Percentiles rank a stretch among this genome's conserved stretches.
phyloP scores from a whole-genome alignment of 352 stramenopile genomes.

The Phytophthora kernoviae region DNA sequence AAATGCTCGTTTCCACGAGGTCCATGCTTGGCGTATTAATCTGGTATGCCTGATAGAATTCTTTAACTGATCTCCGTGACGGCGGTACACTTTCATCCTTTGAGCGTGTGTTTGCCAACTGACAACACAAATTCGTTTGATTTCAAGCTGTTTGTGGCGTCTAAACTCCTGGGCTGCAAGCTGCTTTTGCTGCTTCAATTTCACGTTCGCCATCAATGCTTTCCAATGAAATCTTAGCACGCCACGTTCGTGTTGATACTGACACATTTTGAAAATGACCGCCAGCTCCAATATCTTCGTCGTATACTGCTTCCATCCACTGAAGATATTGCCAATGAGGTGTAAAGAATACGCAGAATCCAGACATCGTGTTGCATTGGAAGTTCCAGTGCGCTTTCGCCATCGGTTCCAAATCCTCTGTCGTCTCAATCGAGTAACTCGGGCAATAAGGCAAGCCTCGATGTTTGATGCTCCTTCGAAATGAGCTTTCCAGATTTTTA shows the following conservation, averaged over 20 bases:
- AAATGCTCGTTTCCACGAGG: slow-evolving; percentile 23
- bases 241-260: not conserved
- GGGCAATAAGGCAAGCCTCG: slow-evolving; percentile 5
- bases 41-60: not conserved
- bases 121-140: slow-evolving; percentile 1
- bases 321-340: slow-evolving; percentile 7
- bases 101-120: slow-evolving; percentile 7
- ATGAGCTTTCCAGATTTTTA: slow-evolving; percentile 19
- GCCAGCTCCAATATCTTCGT: not conserved
- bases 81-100: not conserved
- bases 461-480: not conserved
- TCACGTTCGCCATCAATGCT: slow-evolving; percentile 11
- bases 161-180: not conserved
- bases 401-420: slow-evolving; percentile 20
- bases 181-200: slow-evolving; percentile 14
- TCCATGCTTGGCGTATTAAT: slow-evolving; percentile 15
- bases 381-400: slow-evolving; percentile 9
- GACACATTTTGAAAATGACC: slow-evolving; percentile 6
- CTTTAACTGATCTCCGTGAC: slow-evolving; percentile 15
- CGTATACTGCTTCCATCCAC: slow-evolving; percentile 11
- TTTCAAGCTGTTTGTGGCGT: not conserved
- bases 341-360: slow-evolving; percentile 20
- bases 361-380: slow-evolving; percentile 10
- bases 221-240: slow-evolving; percentile 19
- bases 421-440: slow-evolving; percentile 8